phyloP scores from a whole-genome alignment of 306 rosid species.

The Vigna mungo region DNA sequence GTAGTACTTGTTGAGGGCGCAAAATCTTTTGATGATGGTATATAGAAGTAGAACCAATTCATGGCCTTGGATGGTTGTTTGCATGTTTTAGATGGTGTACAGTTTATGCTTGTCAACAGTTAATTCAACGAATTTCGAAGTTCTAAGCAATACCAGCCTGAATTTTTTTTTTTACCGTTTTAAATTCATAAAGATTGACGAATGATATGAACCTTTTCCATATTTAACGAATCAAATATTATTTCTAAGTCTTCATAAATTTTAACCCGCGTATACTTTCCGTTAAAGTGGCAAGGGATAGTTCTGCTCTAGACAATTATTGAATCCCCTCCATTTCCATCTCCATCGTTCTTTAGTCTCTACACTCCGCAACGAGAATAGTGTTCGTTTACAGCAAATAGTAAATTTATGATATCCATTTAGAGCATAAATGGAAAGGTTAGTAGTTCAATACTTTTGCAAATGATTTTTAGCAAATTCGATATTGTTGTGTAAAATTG shows the following conservation, averaged over 20 bases:
- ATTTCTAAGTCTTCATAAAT: background rate
- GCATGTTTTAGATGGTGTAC: background rate
- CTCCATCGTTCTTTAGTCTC: too few relatives aligned
- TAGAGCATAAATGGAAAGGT: background rate
- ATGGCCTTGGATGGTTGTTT: background rate
- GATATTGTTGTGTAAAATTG: too few relatives aligned
- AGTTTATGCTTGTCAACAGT: slow-evolving; percentile 5
- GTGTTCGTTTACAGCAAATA: too few relatives aligned
- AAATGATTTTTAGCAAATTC: too few relatives aligned
- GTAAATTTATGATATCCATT: background rate
- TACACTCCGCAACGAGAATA: too few relatives aligned
- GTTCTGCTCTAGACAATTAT: too few relatives aligned
- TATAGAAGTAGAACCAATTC: slow-evolving; percentile 8
- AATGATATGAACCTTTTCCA: background rate
- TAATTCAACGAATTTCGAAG: background rate
- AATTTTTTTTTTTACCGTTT: background rate
- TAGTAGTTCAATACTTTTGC: too few relatives aligned
- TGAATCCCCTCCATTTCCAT: too few relatives aligned
- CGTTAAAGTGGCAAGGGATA: too few relatives aligned
- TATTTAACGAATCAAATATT: background rate
- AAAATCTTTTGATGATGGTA: background rate
- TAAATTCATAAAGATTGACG: background rate
- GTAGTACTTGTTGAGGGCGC: too few relatives aligned
- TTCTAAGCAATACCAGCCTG: background rate
- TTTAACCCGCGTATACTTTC: background rate